Percentiles rank a stretch among this genome's conserved stretches.
Conservation (phyloP, 2,329 filamentous ascomycete species). For the Talaromyces sp. region DNA sequence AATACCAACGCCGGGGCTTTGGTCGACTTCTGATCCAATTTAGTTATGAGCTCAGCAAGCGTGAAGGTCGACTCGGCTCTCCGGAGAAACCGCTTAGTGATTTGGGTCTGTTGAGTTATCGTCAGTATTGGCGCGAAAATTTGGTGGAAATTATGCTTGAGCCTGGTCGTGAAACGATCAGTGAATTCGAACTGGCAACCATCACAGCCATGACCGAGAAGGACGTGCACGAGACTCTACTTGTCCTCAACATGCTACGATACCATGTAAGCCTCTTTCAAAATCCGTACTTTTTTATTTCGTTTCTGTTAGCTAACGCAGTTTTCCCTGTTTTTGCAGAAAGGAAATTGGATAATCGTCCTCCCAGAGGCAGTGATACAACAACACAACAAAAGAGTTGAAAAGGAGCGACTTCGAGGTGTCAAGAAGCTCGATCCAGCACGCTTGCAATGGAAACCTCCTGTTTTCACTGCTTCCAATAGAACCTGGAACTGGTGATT, state of each 20-base stretch:
- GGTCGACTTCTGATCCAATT: conserved; percentile 93
- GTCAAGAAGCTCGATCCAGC: conserved; percentile 68
- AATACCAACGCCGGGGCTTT: conserved; percentile 93
- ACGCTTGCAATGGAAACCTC: conserved; percentile 88
- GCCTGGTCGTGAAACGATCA: conserved; percentile 59
- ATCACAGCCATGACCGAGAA: conserved; percentile 91
- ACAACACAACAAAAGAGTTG: conserved; percentile 62
- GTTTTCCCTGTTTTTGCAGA: conserved; percentile 33
- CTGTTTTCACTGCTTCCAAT: conserved; percentile 82
- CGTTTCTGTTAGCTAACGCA: neutral
- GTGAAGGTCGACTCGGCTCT: conserved; percentile 89
- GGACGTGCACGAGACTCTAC: conserved; percentile 90
- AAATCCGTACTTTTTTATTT: neutral
- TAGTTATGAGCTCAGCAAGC: conserved; percentile 92
- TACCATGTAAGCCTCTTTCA: conserved; percentile 57
- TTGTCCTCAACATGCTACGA: conserved; percentile 89
- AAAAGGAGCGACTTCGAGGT: conserved; percentile 74
- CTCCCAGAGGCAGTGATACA: conserved; percentile 75
- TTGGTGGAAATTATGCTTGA: conserved; percentile 82
- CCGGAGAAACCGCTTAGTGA: conserved; percentile 96
- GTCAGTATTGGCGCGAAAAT: conserved; percentile 96
- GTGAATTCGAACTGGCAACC: conserved; percentile 76
- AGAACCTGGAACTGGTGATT: conserved; percentile 90
- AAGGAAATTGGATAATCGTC: conserved; percentile 94
- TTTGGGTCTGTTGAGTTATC: conserved; percentile 84